These are phyloP conservation scores for Fomitiporia mediterranea DNA, from an alignment of 1,284 basidiomycete species.

Conservation along the genomic window DNA sequence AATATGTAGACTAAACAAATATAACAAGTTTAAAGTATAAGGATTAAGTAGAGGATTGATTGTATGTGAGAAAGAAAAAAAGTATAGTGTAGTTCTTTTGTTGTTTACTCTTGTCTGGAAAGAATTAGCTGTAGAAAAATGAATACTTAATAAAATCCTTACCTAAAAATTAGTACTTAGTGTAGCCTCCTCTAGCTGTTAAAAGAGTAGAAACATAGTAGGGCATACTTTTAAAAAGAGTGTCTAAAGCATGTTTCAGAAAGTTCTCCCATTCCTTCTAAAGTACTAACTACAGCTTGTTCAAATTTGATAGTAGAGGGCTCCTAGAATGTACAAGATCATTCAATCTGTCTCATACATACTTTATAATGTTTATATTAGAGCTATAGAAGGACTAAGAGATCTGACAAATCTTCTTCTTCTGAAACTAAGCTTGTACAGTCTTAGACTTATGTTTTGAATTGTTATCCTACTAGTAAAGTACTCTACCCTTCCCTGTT, in stretches of 20 bases:
- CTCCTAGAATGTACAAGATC: conserved; percentile 18
- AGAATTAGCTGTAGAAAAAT: conserved; percentile 9
- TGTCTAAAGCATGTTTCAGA: conserved; percentile 16
- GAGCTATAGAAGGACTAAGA: conserved; percentile 33
- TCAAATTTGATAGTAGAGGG: conserved; percentile 24
- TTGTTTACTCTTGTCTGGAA: neutral
- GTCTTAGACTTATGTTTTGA: conserved; percentile 19
- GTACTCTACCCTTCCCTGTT: conserved; percentile 8
- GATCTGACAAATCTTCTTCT: conserved; percentile 29
- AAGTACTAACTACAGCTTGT: conserved; percentile 28
- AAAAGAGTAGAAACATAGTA: conserved; percentile 22
- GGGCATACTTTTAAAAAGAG: conserved; percentile 24
- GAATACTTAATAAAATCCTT: conserved; percentile 21
- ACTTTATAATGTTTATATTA: conserved; percentile 38
- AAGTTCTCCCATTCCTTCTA: conserved; percentile 26
- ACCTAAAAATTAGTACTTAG: conserved; percentile 23
- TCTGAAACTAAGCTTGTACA: conserved; percentile 30
- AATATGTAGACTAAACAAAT: neutral
- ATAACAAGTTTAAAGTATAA: neutral
- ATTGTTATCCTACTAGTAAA: conserved; percentile 36
- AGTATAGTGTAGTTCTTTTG: conserved; percentile 1
- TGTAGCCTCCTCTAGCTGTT: conserved; percentile 24
- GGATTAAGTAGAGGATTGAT: neutral
- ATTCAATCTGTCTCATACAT: conserved; percentile 33
- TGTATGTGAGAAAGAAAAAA: neutral